A percentile compares a stretch with the other conserved stretches of the same genome.
Conservation (phyloP, 495 filamentous ascomycete genomes). For the Aspergillus mulundensis region DNA sequence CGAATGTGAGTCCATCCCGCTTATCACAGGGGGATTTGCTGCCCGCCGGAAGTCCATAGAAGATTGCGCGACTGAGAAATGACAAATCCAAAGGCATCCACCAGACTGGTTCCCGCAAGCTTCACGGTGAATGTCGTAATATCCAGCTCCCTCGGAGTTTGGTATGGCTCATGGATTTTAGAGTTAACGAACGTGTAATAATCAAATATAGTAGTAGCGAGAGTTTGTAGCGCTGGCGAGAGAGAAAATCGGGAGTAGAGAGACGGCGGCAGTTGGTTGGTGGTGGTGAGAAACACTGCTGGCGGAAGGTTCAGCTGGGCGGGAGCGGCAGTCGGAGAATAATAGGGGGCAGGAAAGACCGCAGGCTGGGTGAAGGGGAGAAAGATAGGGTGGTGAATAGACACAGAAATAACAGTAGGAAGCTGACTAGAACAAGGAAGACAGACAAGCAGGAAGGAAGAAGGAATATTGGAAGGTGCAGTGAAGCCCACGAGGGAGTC, state of each 20-base stretch:
- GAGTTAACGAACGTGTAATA: conserved; percentile 4
- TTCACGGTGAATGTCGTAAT: conserved; percentile 14
- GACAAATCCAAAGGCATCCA: conserved; percentile 12
- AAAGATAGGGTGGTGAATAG: not conserved
- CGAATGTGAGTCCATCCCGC: conserved; percentile 36
- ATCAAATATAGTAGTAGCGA: conserved; percentile 1
- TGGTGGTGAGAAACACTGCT: not conserved
- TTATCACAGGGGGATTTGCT: conserved; percentile 27
- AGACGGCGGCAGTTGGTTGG: conserved; percentile 14
- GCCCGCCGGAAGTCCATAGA: conserved; percentile 31
- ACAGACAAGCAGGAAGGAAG: conserved; percentile 2
- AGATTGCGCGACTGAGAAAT: conserved; percentile 10
- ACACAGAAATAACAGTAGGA: not conserved
- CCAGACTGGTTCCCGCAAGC: conserved; percentile 9
- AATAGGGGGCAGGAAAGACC: conserved; percentile 10
- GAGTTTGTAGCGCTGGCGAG: not conserved
- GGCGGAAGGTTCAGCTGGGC: conserved; percentile 14
- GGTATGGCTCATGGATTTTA: conserved; percentile 15
- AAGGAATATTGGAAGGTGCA: conserved; percentile 2
- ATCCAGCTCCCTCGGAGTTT: conserved; percentile 1
- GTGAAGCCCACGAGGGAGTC: not conserved
- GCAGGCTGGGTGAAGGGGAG: not conserved
- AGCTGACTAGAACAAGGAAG: not conserved
- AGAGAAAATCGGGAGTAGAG: conserved; percentile 11
- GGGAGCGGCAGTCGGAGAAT: conserved; percentile 12